These are phyloP conservation scores for Saccharomycopsis hybrid DNA, from an alignment of 1,139 yeast genomes.

Conservation along the genomic window DNA sequence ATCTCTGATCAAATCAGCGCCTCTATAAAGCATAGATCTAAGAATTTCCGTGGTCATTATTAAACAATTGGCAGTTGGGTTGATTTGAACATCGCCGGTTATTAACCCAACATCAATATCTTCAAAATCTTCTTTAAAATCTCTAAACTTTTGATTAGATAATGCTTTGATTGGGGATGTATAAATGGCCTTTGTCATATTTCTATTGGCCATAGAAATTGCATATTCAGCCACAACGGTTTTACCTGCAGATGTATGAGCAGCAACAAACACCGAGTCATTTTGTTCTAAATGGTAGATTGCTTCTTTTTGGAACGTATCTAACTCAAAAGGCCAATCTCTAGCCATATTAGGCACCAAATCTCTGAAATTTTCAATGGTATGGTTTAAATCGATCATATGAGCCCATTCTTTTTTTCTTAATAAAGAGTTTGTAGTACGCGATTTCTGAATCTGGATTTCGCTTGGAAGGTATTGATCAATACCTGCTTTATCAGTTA, in stretches of 20 bases:
- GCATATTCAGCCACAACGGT: conserved; percentile 94
- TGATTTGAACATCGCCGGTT: conserved; percentile 97
- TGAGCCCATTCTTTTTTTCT: conserved; percentile 84
- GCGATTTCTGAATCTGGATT: conserved; percentile 39
- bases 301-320: conserved; percentile 95
- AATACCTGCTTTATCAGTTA: conserved; percentile 32
- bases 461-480: conserved; percentile 77
- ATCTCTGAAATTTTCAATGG: conserved; percentile 75
- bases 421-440: conserved; percentile 30
- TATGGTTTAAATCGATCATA: conserved; percentile 80
- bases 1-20: conserved; percentile 93
- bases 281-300: conserved; percentile 94
- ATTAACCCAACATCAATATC: conserved; percentile 86
- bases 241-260: conserved; percentile 93
- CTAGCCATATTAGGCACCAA: conserved; percentile 91
- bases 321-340: conserved; percentile 88
- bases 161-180: conserved; percentile 92
- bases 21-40: conserved; percentile 91
- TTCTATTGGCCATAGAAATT: conserved; percentile 84
- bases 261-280: conserved; percentile 96
- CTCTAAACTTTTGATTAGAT: conserved; percentile 91
- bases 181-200: conserved; percentile 86
- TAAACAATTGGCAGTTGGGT: conserved; percentile 93
- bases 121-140: conserved; percentile 73
- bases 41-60: conserved; percentile 98